phyloP scores from a whole-genome alignment of 257 asterid species.

The Solanum megistacrolobum region DNA sequence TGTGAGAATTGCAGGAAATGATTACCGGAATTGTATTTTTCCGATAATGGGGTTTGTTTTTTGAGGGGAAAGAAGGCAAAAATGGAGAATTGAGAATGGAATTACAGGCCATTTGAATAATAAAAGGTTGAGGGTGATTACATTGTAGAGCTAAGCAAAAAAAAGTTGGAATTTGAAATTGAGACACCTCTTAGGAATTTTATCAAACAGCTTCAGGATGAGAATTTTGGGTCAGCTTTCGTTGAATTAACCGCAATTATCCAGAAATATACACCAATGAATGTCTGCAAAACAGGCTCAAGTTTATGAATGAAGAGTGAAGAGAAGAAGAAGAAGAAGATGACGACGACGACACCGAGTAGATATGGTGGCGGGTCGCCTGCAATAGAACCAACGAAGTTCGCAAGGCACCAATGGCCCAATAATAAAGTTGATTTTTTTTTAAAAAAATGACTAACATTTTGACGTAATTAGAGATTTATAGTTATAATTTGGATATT shows the following conservation, averaged over 20 bases:
- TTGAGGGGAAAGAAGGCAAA: constrained; percentile 22
- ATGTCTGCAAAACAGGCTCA: not conserved
- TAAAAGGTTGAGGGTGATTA: not conserved
- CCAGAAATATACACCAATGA: not conserved
- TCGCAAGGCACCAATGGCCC: not conserved
- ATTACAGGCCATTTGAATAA: constrained; percentile 19
- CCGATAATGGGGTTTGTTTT: constrained; percentile 8
- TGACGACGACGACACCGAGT: not conserved
- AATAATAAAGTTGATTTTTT: not conserved
- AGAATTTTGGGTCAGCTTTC: not conserved
- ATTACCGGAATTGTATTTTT: constrained; percentile 22
- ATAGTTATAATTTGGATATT: not conserved
- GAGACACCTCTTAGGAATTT: not conserved
- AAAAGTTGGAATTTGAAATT: not conserved
- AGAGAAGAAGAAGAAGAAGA: not conserved
- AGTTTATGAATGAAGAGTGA: not conserved
- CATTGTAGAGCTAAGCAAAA: constrained; percentile 2
- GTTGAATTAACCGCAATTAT: not conserved
- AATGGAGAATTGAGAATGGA: constrained; percentile 32
- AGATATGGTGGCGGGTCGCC: not conserved
- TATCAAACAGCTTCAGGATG: not conserved
- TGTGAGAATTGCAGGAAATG: constrained; percentile 24
- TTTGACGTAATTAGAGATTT: not conserved
- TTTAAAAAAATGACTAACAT: not conserved
- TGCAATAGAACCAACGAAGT: not conserved